These are phyloP conservation scores for Phialemoniopsis sp. DNA, from an alignment of 2,329 filamentous ascomycete genomes.

Conservation along the genomic window DNA sequence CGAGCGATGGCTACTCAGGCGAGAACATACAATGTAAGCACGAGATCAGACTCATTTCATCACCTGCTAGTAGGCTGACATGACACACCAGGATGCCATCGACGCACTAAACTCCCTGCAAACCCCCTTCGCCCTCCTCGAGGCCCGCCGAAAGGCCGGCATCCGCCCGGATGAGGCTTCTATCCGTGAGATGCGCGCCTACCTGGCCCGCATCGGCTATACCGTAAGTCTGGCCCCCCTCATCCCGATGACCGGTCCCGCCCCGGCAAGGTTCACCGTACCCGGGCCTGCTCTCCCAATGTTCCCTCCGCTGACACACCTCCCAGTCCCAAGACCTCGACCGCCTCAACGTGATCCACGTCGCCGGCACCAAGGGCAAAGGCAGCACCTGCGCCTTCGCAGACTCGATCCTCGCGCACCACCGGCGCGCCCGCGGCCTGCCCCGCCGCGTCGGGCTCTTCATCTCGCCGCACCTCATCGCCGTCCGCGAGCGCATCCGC, in stretches of 20 bases:
- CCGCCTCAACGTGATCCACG: slow-evolving; percentile 63
- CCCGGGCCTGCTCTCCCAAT: not conserved
- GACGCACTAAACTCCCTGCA: slow-evolving; percentile 85
- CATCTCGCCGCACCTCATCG: slow-evolving; percentile 65
- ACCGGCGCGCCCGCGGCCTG: slow-evolving; percentile 27
- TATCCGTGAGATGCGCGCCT: slow-evolving; percentile 75
- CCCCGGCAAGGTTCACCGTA: not conserved
- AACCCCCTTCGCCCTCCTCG: slow-evolving; percentile 77
- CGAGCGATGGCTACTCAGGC: too few species aligned
- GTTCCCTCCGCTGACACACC: not conserved
- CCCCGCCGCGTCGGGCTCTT: slow-evolving; percentile 56
- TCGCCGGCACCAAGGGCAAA: slow-evolving; percentile 75
- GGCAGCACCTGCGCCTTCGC: slow-evolving; percentile 68
- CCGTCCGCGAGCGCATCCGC: slow-evolving; percentile 64
- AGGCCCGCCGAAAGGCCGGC: slow-evolving; percentile 73
- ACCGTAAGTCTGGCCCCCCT: slow-evolving; percentile 33
- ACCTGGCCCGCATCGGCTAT: slow-evolving; percentile 75
- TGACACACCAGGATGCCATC: slow-evolving; percentile 81
- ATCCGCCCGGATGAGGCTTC: slow-evolving; percentile 64
- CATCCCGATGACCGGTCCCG: not conserved
- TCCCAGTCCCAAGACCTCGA: slow-evolving; percentile 43
- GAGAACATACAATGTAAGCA: too few species aligned
- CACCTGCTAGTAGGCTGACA: too few species aligned
- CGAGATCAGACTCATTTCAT: too few species aligned
- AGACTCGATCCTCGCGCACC: slow-evolving; percentile 55